phyloP scores from a whole-genome alignment of 805 yeast species.

The Huiozyma naganishii region DNA sequence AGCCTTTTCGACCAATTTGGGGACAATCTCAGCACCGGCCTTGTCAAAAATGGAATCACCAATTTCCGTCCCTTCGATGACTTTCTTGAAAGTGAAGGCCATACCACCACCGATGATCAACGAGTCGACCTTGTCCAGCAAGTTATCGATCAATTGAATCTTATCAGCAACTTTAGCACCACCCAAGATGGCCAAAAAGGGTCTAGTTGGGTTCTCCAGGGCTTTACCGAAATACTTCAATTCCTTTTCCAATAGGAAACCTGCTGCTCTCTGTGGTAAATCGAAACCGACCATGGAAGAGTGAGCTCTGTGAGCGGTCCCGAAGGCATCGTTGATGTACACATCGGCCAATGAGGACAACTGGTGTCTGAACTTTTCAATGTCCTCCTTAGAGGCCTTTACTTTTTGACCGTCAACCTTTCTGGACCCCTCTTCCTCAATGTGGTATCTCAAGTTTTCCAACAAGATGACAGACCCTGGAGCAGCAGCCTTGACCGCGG shows the following conservation, averaged over 20 bases:
- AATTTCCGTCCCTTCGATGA: conserved; percentile 70
- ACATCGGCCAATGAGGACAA: conserved; percentile 92
- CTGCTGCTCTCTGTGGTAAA: conserved; percentile 86
- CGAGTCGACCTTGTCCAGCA: conserved; percentile 88
- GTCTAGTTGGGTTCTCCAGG: conserved; percentile 94
- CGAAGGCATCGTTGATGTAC: conserved; percentile 95
- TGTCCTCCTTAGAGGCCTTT: conserved; percentile 82
- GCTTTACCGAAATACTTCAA: conserved; percentile 96
- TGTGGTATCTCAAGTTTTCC: conserved; percentile 97
- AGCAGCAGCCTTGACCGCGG: conserved; percentile 60
- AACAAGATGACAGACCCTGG: conserved; percentile 79
- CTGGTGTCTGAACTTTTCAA: conserved; percentile 77
- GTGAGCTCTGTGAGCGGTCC: conserved; percentile 99
- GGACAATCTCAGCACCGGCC: conserved; percentile 94
- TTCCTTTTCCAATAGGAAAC: conserved; percentile 97
- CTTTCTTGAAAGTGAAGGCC: conserved; percentile 99
- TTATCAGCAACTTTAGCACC: conserved; percentile 99
- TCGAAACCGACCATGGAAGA: conserved; percentile 90
- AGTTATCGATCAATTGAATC: conserved; percentile 95
- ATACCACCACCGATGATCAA: conserved; percentile 98
- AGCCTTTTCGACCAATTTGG: conserved; percentile 87
- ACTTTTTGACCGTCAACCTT: conserved; percentile 88
- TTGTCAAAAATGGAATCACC: conserved; percentile 90
- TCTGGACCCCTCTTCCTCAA: conserved; percentile 91
- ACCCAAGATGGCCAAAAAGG: conserved; percentile 97